Base-by-base conservation (phyloP, 164 flowering plant species). In the Stephania cephalantha region DNA sequence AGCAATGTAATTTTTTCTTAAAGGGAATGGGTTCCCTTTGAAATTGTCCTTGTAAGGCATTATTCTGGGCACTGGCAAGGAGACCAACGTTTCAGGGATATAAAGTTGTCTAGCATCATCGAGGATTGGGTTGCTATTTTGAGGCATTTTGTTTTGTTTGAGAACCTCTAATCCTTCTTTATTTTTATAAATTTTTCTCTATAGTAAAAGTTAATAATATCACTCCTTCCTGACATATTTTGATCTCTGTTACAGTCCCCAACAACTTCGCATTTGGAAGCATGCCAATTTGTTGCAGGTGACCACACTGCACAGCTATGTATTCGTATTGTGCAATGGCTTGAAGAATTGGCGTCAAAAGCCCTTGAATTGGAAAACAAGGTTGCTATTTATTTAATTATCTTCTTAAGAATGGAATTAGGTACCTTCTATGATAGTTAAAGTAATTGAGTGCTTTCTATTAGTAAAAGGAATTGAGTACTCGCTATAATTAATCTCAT, bases 261-360 rank as follows among this genome's bases (percentile, higher is more conserved):
- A 17, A 73, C 93, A 79, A 96, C 97, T 74, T 92, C 99, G 46
- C 97, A 92, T 86, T 76, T 90, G 78, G 94, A 87, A 80, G 98
- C 99, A 66, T 92, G 97, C 84, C 91, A 88, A 74, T 96, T 90
- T 86, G 97, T 89, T 81, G 83, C 81, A 35, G 81, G 65, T 61
- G 90, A 93, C 79, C 95, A 91, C 81, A 89, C 93, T 63, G 94
- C 97, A 45, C 98, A 96, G 73, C 77, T 90, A 75, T 96, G 98
- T 83, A 93, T 93, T n/a, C 90, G 99, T 22, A 88, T 96, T 83
- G 92, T 94, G 75, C 97, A 90, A 66, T 96, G 99, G 99, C 89
- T 96, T n/a, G 98, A 96, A 86, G 97, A 87, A 17, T 81, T 93
- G 76, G 97, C 98, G 18, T 92, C 99, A 70, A 86, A 90, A 81